Evolutionary conservation across 2,329 filamentous ascomycete species (phyloP).

Genomic region (Dactylonectria macrodidyma): DNA sequence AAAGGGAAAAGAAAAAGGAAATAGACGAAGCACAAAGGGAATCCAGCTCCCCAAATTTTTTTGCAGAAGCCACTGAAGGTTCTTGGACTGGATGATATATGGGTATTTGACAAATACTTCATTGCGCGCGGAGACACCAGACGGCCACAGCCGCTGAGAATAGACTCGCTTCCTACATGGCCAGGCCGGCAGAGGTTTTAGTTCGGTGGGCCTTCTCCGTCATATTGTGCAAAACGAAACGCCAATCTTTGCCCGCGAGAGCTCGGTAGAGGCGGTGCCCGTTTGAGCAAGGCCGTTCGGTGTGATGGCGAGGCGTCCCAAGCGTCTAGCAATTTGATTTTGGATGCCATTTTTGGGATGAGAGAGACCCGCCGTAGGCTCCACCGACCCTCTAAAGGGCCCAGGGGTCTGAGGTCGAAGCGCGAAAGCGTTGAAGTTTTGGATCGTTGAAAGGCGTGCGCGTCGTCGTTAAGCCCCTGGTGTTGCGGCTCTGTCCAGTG

Average conservation of each 20-base stretch:
- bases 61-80: not conserved
- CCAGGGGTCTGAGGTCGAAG: not conserved
- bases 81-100: not conserved
- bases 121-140: not conserved
- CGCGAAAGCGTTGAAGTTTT: not conserved
- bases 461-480: not conserved
- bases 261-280: not conserved
- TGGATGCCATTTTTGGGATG: not conserved
- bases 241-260: not conserved
- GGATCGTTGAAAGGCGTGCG: too few species aligned
- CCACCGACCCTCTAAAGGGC: not conserved
- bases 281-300: not conserved
- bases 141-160: not conserved
- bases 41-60: not conserved
- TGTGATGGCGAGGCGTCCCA: not conserved
- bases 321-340: not conserved
- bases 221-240: not conserved
- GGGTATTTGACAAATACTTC: not conserved
- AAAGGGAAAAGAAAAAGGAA: not conserved
- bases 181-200: not conserved
- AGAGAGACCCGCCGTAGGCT: not conserved
- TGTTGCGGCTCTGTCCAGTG: not conserved
- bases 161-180: not conserved
- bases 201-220: not conserved
- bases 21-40: not conserved